Evolutionary conservation across 768 basidiomycete species (phyloP).

Genomic region (Auriscalpium microsporum): DNA sequence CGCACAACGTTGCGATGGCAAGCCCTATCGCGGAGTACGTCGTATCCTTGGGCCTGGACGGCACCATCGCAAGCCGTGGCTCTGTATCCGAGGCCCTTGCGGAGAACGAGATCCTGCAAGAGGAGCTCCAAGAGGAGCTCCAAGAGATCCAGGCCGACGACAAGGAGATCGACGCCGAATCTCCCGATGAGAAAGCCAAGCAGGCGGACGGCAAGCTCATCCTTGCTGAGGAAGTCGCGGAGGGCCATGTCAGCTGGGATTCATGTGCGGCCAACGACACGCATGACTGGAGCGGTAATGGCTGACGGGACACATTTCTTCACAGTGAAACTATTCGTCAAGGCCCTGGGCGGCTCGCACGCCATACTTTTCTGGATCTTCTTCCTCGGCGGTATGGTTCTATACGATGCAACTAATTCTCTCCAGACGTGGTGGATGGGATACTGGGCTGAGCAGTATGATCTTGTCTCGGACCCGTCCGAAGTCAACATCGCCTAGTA

Average conservation of each 20-base stretch:
- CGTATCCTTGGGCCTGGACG: constrained; percentile 46
- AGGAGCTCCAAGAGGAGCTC: constrained; percentile 19
- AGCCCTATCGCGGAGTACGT: constrained; percentile 47
- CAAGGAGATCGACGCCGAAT: constrained; percentile 19
- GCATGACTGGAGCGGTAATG: background rate
- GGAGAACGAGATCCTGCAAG: constrained; percentile 27
- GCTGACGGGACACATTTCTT: background rate
- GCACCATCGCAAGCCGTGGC: constrained; percentile 41
- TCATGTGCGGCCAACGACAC: constrained; percentile 22
- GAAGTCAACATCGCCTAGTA: constrained; percentile 29
- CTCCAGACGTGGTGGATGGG: constrained; percentile 37
- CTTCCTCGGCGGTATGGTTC: constrained; percentile 13
- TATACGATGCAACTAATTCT: constrained; percentile 17
- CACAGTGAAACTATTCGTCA: constrained; percentile 23
- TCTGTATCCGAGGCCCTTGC: constrained; percentile 39
- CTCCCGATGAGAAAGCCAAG: constrained; percentile 12
- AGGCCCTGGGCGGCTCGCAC: constrained; percentile 19
- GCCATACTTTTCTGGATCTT: constrained; percentile 26
- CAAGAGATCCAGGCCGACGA: constrained; percentile 17
- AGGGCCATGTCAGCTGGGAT: constrained; percentile 48
- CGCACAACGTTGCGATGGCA: constrained; percentile 46
- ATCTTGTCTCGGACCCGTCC: constrained; percentile 19
- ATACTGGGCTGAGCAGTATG: constrained; percentile 37
- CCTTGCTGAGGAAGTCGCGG: constrained; percentile 52
- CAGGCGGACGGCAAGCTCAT: constrained; percentile 48